phyloP scores from a whole-genome alignment of 2,329 filamentous ascomycete genomes.

The Exophiala alcalophila region DNA sequence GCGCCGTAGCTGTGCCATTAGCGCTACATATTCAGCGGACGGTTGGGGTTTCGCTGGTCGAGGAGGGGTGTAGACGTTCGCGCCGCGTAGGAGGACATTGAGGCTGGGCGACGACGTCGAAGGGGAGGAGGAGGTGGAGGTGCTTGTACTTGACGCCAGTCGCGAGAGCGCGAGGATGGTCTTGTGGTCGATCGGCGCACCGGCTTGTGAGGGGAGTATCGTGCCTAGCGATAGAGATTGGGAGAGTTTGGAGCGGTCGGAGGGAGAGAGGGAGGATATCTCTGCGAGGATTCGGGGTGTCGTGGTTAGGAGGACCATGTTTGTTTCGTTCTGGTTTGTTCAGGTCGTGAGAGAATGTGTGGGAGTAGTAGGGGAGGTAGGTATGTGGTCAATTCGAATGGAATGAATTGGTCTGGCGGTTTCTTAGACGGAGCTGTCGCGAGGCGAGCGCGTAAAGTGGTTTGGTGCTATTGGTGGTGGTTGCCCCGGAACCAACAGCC shows the following conservation, averaged over 20 bases:
- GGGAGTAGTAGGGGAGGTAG: no score
- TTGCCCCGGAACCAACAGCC: no score
- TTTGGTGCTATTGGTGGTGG: no score
- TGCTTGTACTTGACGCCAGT: no score
- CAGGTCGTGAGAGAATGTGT: no score
- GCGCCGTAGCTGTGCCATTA: slow-evolving; percentile 80
- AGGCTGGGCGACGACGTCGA: slow-evolving; percentile 46
- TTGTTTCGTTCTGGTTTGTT: no score
- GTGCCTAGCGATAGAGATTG: background rate
- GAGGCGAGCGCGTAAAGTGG: no score
- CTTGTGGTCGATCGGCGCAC: slow-evolving; percentile 43
- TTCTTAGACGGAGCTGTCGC: no score
- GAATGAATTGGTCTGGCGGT: no score
- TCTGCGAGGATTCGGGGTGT: slow-evolving; percentile 41
- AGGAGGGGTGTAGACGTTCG: slow-evolving; percentile 73
- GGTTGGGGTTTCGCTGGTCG: slow-evolving; percentile 74
- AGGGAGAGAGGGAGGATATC: slow-evolving; percentile 37
- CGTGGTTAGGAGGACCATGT: slow-evolving; percentile 44
- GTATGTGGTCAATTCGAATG: no score
- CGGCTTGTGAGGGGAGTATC: slow-evolving; percentile 25
- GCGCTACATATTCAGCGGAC: slow-evolving; percentile 76
- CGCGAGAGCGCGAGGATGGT: slow-evolving; percentile 39
- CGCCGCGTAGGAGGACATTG: slow-evolving; percentile 68
- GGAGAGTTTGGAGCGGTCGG: slow-evolving; percentile 34
- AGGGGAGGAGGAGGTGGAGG: background rate